Evolutionary conservation across 2,329 filamentous ascomycete genomes (phyloP), one percentile per base, ranked within the genome.

Genomic region (Nemania sp.): DNA sequence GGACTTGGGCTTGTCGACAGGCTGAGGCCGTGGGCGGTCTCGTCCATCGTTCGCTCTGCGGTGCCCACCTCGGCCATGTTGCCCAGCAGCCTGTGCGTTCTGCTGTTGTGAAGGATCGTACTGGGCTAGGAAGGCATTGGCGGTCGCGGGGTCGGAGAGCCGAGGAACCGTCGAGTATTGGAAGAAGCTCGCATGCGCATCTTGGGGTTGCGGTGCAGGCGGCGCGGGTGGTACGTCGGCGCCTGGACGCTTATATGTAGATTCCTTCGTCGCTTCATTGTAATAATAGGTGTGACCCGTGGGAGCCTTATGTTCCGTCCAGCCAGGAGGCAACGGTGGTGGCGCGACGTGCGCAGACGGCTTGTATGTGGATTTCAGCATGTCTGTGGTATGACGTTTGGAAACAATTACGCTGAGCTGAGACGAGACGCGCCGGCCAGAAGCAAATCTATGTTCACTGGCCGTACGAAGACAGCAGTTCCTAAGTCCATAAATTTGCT

Each of bases 291-390:
- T 80, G 71, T 96, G 91, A 4, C 91, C 91, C 45, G 88, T 87
- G 5, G 91, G 92, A 47, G 92, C 91, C 73, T 86, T 92, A 74
- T 97, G 91, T 72, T 96, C 90, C n/a, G 89, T 90, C 92, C 92
- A 97, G 59, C 90, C 91, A 37, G 86, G 79, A 23, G 86, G 87
- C 1, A 97, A 77, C 30, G 89, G 83, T 40, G 82, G 83, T 40
- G 82, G 77, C 31, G 74, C 68, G 15, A 73, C 55, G 50, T 71
- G 68, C 41, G 73, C 64, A 8, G 81, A 79, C 19, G 84, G 79
- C 56, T 82, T 84, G 72, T 92, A 85, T n/a, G 89, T 92, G 17
- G 88, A 90, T 68, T 86, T 91, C 43, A 93, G 76, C 88, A 91
- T 91, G 8, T 50, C 44, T 14, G 24, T 19, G 31, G 19, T 14